Evolutionary conservation across 1,139 yeast genomes (phyloP).

Genomic region (Suhomyces terraborum): DNA sequence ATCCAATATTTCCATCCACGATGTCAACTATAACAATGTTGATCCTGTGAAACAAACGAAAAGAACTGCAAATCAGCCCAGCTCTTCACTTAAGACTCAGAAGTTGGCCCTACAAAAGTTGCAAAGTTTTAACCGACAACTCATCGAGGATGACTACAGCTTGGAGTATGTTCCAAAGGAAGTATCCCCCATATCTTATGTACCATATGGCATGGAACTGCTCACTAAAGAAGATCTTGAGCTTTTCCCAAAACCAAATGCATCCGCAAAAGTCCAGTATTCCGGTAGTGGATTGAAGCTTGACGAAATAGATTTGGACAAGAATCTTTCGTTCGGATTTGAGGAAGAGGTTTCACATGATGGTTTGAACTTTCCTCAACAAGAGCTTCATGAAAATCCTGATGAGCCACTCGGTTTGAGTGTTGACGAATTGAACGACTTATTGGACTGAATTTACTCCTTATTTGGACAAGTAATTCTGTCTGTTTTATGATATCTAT

Average conservation of each 20-base stretch:
- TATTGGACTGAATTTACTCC: conserved; percentile 32
- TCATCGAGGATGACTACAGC: conserved; percentile 20
- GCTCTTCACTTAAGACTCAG: conserved; percentile 12
- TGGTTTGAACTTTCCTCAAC: conserved; percentile 7
- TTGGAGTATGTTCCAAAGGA: conserved; percentile 22
- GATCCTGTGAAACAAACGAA: conserved; percentile 36
- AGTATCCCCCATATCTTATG: conserved; percentile 32
- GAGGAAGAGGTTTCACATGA: conserved; percentile 8
- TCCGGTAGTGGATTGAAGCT: conserved; percentile 16
- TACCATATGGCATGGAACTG: conserved; percentile 34
- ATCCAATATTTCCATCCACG: conserved; percentile 21
- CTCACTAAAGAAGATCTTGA: conserved; percentile 27
- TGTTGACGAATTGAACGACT: conserved; percentile 37
- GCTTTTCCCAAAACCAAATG: conserved; percentile 22
- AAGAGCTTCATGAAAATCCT: neutral
- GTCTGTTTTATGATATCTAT: conserved; percentile 10
- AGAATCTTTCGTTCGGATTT: conserved; percentile 21
- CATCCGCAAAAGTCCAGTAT: neutral
- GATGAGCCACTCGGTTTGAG: conserved; percentile 33
- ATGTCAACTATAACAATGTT: conserved; percentile 25
- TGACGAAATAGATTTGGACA: conserved; percentile 19
- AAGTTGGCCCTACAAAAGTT: neutral
- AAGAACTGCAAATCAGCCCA: conserved; percentile 10
- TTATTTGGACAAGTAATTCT: neutral
- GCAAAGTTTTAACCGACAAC: conserved; percentile 9